Evolutionary conservation across 371 early-diverging fungal species (phyloP).

Genomic region (Nosema muscidifuracis): DNA sequence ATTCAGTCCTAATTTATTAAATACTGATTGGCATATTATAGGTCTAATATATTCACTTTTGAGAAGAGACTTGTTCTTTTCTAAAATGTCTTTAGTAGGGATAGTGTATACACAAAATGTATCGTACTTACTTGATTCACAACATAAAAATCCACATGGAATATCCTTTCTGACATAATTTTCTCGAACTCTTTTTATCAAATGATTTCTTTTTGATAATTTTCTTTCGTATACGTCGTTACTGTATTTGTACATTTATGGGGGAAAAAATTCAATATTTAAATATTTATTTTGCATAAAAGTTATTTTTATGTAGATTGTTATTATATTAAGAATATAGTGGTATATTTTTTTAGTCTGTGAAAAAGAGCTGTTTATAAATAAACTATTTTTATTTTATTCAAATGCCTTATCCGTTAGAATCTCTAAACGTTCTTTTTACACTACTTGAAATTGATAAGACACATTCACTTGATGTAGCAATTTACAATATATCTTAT

Average conservation of each 20-base stretch:
- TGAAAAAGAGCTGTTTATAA: no score
- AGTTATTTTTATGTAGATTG: no score
- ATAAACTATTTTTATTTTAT: no score
- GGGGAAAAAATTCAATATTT: no score
- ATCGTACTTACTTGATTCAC: background rate
- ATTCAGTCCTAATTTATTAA: background rate
- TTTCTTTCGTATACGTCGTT: constrained; percentile 14
- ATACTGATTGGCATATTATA: constrained; percentile 32
- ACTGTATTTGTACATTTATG: constrained; percentile 15
- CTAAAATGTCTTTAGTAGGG: constrained; percentile 19
- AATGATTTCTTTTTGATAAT: constrained; percentile 26
- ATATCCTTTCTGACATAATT: constrained; percentile 30
- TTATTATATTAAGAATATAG: no score
- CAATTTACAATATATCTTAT: constrained; percentile 41
- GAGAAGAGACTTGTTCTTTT: constrained; percentile 27
- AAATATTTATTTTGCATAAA: no score
- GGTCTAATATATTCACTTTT: constrained; percentile 31
- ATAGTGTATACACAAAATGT: constrained; percentile 17
- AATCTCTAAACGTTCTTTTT: constrained; percentile 41
- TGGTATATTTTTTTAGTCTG: no score
- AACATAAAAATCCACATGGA: constrained; percentile 52
- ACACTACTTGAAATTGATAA: constrained; percentile 36
- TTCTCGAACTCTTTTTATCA: constrained; percentile 25
- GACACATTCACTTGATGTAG: constrained; percentile 30
- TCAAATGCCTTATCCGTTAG: constrained; percentile 22